Evolutionary conservation across 495 filamentous ascomycete species (phyloP).

Genomic region (Trichoderma asperelloides): DNA sequence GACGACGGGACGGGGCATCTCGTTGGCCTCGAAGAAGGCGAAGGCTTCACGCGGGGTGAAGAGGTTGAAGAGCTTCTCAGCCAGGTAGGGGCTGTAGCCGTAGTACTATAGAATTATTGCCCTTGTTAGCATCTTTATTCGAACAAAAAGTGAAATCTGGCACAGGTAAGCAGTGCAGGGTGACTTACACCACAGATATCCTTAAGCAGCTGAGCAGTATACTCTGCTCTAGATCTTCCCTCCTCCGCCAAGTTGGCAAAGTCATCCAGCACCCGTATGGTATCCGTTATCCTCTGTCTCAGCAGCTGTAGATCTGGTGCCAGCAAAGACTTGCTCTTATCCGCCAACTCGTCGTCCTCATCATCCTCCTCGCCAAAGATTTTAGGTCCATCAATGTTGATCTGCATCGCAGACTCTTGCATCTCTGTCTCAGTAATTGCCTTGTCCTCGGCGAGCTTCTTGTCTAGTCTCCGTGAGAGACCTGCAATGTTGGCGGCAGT

Average conservation of each 20-base stretch:
- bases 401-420: constrained; percentile 83
- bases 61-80: constrained; percentile 79
- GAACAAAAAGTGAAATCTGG: not conserved
- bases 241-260: constrained; percentile 70
- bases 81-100: constrained; percentile 74
- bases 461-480: constrained; percentile 71
- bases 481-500: constrained; percentile 96
- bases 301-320: constrained; percentile 87
- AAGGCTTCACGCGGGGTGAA: constrained; percentile 93
- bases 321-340: constrained; percentile 44
- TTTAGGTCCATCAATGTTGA: constrained; percentile 81
- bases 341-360: constrained; percentile 33
- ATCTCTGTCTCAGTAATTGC: constrained; percentile 72
- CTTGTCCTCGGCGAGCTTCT: constrained; percentile 56
- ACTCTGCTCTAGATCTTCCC: constrained; percentile 74
- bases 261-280: constrained; percentile 81
- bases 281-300: constrained; percentile 85
- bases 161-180: constrained; percentile 20
- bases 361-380: constrained; percentile 56
- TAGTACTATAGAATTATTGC: constrained; percentile 41
- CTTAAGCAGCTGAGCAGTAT: constrained; percentile 74
- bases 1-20: constrained; percentile 71
- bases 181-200: constrained; percentile 64
- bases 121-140: not conserved
- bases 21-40: constrained; percentile 98